Evolutionary conservation across 1,284 basidiomycete genomes (phyloP), one percentile per base, ranked within the genome.

Genomic region (Ganoderma sinense): DNA sequence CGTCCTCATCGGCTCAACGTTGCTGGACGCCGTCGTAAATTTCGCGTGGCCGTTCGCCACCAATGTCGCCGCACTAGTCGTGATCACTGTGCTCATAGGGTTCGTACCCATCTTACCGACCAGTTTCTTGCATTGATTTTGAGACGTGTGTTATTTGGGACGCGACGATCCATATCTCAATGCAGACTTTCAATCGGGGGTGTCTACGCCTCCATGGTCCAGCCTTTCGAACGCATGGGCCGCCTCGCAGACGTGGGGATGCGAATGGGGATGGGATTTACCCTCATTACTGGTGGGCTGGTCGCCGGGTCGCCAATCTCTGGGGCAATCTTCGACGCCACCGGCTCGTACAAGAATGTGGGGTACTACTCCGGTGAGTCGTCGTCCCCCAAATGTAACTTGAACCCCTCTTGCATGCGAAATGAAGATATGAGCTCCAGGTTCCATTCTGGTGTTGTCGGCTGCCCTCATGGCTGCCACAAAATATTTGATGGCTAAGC

Each of bases 141-240:
- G 36, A 36, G 36, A 36, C 45, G 6, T 2, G 6, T 31, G 20
- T 58, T 4, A 10, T 18, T 2, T 5, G 43, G 43, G 8, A 18
- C 8, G 0, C 2, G 43, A 18, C 16, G 18, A 4, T 0, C 18
- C 43, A 45, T 23, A 18, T 86, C 86, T 71, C 88, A 88, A 84
- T 87, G 71, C 69, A 89, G 88, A 1, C 82, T 87, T 62, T 76
- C 84, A 0, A 85, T 83, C 2, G 91, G 91, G 2, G 82, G 85
- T 0, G 91, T 87, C 66, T 84, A 87, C 10, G 85, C 87, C 1
- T 80, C 91, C 14, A 71, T 90, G 20, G 75, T 84, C 0, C 81
- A 84, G 36, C 91, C 91, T 1, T 82, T 88, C 55, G 85, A 90
- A 26, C 40, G 20, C 23, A 82, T 93, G 76, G 91, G 91, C 0